phyloP scores from a whole-genome alignment of 164 flowering plant genomes.

The Euptelea pleiosperma region DNA sequence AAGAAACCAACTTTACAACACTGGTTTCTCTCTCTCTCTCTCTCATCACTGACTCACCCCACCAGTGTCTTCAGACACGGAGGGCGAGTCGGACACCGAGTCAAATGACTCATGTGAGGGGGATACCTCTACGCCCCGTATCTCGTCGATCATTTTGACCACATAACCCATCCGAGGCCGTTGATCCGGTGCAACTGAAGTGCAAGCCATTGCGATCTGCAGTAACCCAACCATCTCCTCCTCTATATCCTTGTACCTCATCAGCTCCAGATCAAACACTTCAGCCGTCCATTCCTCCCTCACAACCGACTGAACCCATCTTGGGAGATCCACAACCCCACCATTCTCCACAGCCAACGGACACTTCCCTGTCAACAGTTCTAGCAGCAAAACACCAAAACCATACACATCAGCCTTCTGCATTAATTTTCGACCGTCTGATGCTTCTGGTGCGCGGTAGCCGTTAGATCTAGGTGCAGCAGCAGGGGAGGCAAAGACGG shows the following conservation, averaged over 20 bases:
- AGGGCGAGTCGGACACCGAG: constrained; percentile 69
- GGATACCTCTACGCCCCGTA: constrained; percentile 59
- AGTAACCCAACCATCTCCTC: constrained; percentile 90
- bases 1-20: no score
- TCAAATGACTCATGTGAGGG: constrained; percentile 53
- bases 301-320: constrained; percentile 94
- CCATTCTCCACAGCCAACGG: constrained; percentile 29
- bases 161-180: constrained; percentile 66
- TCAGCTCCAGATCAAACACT: constrained; percentile 88
- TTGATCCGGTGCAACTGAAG: constrained; percentile 56
- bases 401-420: constrained; percentile 75
- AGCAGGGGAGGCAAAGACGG: constrained; percentile 39
- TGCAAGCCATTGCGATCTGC: constrained; percentile 76
- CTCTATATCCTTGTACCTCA: constrained; percentile 85
- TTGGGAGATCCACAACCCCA: constrained; percentile 55
- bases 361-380: constrained; percentile 51
- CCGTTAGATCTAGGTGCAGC: constrained; percentile 44
- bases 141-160: constrained; percentile 74
- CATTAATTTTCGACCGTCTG: constrained; percentile 46
- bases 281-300: constrained; percentile 98
- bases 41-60: constrained; percentile 35
- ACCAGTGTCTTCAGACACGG: constrained; percentile 57
- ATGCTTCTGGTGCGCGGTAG: constrained; percentile 71
- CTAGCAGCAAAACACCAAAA: constrained; percentile 76
- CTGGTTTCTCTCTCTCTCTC: not conserved